Evolutionary conservation across 2,329 filamentous ascomycete species (phyloP).

Genomic region (Sporothrix variecibatus): DNA sequence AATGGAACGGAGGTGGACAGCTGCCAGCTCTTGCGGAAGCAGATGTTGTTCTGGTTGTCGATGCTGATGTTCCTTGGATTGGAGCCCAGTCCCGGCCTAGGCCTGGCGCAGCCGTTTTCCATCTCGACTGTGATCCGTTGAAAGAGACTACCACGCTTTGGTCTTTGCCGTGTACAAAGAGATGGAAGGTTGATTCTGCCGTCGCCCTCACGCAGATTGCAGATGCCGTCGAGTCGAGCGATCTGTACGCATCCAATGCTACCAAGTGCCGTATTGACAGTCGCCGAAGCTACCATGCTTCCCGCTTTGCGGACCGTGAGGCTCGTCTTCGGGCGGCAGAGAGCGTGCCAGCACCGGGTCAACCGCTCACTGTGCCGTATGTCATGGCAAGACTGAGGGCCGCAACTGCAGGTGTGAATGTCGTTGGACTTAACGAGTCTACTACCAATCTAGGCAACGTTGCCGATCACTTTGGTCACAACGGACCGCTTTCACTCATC

Average conservation of each 20-base stretch:
- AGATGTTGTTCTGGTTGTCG: background rate
- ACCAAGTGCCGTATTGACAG: background rate
- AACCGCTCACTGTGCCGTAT: background rate
- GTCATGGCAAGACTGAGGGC: background rate
- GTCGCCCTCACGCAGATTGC: background rate
- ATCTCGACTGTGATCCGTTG: background rate
- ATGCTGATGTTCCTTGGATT: slow-evolving; percentile 15
- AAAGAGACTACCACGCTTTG: background rate
- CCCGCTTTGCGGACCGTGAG: background rate
- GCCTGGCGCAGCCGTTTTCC: background rate
- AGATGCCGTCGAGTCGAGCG: background rate
- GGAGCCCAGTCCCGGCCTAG: background rate
- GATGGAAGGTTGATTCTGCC: slow-evolving; percentile 2
- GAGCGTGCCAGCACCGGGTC: background rate
- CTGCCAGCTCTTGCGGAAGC: background rate
- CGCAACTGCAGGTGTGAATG: background rate
- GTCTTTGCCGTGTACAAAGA: background rate
- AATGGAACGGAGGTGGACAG: slow-evolving; percentile 14
- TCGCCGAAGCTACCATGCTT: background rate
- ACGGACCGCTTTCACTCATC: background rate
- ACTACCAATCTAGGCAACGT: background rate
- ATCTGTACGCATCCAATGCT: background rate
- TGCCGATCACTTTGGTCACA: background rate
- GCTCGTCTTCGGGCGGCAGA: background rate
- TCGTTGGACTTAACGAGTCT: slow-evolving; percentile 5